phyloP scores from a whole-genome alignment of 1,284 basidiomycete species.

The Ustilago bromivora region DNA sequence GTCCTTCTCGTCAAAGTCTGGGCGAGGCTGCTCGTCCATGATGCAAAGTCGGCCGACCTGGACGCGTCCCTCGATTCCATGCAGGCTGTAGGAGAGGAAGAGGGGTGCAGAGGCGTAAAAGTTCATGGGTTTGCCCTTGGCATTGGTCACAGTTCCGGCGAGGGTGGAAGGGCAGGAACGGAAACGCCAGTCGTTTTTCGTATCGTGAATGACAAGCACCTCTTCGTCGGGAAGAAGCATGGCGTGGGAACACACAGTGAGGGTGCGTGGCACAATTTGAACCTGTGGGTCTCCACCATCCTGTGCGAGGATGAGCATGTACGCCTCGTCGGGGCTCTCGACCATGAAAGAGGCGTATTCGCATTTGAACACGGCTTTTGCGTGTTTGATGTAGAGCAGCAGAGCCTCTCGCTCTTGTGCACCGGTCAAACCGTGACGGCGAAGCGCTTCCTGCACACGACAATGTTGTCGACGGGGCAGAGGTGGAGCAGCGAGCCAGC shows the following conservation, averaged over 20 bases:
- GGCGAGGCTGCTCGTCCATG: slow-evolving; percentile 44
- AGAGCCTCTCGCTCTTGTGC: slow-evolving; percentile 40
- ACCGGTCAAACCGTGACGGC: slow-evolving; percentile 31
- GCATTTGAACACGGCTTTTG: slow-evolving; percentile 50
- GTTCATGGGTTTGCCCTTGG: slow-evolving; percentile 38
- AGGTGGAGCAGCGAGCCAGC: slow-evolving; percentile 50
- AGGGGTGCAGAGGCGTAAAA: slow-evolving; percentile 61
- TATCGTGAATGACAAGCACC: slow-evolving; percentile 49
- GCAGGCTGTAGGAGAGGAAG: slow-evolving; percentile 33
- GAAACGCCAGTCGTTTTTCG: slow-evolving; percentile 56
- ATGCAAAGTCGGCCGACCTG: slow-evolving; percentile 57
- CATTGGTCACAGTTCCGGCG: slow-evolving; percentile 30
- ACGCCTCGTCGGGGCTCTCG: slow-evolving; percentile 33
- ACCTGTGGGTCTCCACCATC: slow-evolving; percentile 29
- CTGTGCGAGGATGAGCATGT: slow-evolving; percentile 50
- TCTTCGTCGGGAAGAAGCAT: slow-evolving; percentile 54
- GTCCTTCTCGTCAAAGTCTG: slow-evolving; percentile 43
- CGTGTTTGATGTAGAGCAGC: slow-evolving; percentile 38
- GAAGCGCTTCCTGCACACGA: slow-evolving; percentile 27
- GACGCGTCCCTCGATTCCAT: slow-evolving; percentile 38
- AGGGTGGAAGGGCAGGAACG: slow-evolving; percentile 36
- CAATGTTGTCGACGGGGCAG: slow-evolving; percentile 30
- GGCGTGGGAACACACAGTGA: slow-evolving; percentile 54
- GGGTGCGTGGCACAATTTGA: slow-evolving; percentile 18
- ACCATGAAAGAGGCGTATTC: slow-evolving; percentile 52